Percentiles rank a stretch among this genome's conserved stretches.
phyloP scores from a whole-genome alignment of 2,329 filamentous ascomycete genomes.

The Epichloe aotearoae region DNA sequence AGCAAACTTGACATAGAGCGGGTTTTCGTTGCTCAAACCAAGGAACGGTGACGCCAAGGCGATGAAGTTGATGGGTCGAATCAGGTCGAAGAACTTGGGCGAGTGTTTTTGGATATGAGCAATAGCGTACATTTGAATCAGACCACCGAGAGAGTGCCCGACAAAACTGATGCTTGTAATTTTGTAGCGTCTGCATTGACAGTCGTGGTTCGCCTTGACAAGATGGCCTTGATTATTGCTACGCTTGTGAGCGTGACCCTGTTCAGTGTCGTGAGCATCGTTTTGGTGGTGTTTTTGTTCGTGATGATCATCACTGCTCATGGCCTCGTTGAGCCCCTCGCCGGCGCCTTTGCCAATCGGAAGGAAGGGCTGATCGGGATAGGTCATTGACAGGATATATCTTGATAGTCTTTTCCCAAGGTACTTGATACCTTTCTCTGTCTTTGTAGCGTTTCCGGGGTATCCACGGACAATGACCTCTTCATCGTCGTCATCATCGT shows the following conservation, averaged over 20 bases:
- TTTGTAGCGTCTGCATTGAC: constrained; percentile 49
- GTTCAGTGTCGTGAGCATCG: constrained; percentile 27
- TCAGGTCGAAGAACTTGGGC: constrained; percentile 74
- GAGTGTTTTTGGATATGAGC: constrained; percentile 96
- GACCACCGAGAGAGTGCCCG: constrained; percentile 78
- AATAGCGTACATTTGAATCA: constrained; percentile 86
- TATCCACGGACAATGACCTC: constrained; percentile 85
- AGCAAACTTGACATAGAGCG: constrained; percentile 92
- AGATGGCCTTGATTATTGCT: constrained; percentile 45
- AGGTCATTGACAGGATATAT: constrained; percentile 79
- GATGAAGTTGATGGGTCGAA: constrained; percentile 83
- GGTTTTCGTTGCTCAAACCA: constrained; percentile 92
- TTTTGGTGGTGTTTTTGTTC: constrained; percentile 31
- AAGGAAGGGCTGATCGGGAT: constrained; percentile 82
- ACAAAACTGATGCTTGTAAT: constrained; percentile 94
- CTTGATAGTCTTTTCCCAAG: constrained; percentile 87
- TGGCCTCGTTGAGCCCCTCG: constrained; percentile 27
- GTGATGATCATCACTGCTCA: constrained; percentile 25
- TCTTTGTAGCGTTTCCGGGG: constrained; percentile 77
- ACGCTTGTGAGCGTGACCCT: constrained; percentile 46
- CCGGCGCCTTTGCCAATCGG: constrained; percentile 44
- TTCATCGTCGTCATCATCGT: constrained; percentile 58
- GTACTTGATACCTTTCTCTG: constrained; percentile 93
- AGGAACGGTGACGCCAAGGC: constrained; percentile 77
- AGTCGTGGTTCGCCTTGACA: constrained; percentile 38